Evolutionary conservation across 2,329 filamentous ascomycete species (phyloP), one percentile per base, ranked within the genome.

Genomic region (Cordyceps militaris): DNA sequence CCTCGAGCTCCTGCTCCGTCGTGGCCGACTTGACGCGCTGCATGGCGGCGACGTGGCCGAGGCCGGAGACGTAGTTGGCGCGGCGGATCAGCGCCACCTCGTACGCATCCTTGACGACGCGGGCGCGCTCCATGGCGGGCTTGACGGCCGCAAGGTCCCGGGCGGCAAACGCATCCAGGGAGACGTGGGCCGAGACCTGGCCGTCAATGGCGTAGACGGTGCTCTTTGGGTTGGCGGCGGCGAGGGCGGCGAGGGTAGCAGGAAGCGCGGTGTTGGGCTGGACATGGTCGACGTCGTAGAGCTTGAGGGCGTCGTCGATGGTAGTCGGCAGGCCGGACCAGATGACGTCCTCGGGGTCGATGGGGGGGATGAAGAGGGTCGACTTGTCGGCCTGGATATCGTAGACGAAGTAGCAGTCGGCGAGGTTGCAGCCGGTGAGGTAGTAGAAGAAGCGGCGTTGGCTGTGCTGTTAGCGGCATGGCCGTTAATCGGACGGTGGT

Each of bases 401-500:
- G 76, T 97, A 96, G 58, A 87, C 81, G 60, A 91, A 82, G 69
- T 86, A 86, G 66, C 87, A 87, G 72, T 97, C 91, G 59, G 92
- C 82, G 30, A 95, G 79, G 61, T 85, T 81, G 68, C 78, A 95
- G 65, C 94, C 94, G 24, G 90, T 93, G 46, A 97, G 79, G 73
- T 99, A 99, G 82, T 89, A 97, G 76, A 99, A 99, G 71, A 85
- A 89, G 57, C 94, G 87, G 62, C 92, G 89, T 74, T 97, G 92
- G 63, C 90, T 91, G 64, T 23, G 49, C 10, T 6, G 24, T 47
- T 24, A 32, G 34, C 8, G 14, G 21, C 14, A 21, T 24, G 36
- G 44, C 5, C 9, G 11, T 26, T 10, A 14, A 23, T n/a, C 7
- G 19, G 26, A 24, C 24, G 47, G 13, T 13, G 36, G 2, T 16